These are phyloP conservation scores for Ulota crispa DNA, from an alignment of 225 moss, liverwort and hornwort species.

Conservation along the genomic window DNA sequence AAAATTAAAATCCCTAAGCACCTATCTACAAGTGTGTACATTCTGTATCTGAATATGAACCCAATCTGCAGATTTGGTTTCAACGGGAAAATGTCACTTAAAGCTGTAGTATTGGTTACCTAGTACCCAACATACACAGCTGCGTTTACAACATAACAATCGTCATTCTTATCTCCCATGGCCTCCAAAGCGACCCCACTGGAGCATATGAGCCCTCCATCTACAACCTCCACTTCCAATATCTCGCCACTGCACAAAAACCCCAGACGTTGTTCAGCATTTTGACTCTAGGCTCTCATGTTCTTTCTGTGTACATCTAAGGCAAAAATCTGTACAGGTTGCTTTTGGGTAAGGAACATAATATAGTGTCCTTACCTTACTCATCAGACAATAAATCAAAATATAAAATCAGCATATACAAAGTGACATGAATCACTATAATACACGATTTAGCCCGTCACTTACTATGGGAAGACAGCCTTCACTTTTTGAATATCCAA, in stretches of 20 bases:
- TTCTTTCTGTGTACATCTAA: not conserved
- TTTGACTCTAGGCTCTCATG: not conserved
- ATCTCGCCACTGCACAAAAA: conserved; percentile 76
- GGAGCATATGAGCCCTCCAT: conserved; percentile 96
- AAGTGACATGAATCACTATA: not conserved
- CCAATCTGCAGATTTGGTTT: not conserved
- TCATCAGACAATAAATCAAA: conserved; percentile 6
- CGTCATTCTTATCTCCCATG: conserved; percentile 96
- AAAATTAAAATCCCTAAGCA: not conserved
- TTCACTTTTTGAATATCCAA: conserved; percentile 90
- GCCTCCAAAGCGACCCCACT: conserved; percentile 89
- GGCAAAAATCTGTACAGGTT: too few species aligned
- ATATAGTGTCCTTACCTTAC: not conserved
- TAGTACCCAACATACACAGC: conserved; percentile 91
- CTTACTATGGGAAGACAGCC: conserved; percentile 97
- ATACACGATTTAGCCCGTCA: not conserved
- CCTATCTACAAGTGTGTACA: not conserved
- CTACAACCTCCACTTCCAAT: conserved; percentile 81
- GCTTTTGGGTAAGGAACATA: not conserved
- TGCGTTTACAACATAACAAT: conserved; percentile 93
- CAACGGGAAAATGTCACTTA: not conserved
- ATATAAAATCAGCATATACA: not conserved
- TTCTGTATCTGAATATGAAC: not conserved
- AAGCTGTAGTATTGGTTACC: not conserved
- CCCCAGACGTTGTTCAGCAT: conserved; percentile 3